phyloP scores from a whole-genome alignment of 2,329 filamentous ascomycete genomes.

The Apiospora marii region DNA sequence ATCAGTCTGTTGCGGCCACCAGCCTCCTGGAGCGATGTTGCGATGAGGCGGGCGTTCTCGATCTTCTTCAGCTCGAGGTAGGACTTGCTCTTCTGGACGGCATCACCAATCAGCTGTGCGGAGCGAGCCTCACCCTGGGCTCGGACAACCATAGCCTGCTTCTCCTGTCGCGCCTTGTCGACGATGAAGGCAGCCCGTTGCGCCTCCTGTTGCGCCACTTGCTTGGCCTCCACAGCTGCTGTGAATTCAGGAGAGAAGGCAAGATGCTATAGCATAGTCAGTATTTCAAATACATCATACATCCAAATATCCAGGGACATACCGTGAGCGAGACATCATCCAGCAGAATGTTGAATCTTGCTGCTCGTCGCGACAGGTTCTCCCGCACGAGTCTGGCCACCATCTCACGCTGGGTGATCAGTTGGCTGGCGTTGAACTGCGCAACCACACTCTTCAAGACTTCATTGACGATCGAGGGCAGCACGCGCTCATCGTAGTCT shows the following conservation, averaged over 20 bases:
- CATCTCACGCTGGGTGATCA: constrained; percentile 99
- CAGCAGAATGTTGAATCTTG: constrained; percentile 95
- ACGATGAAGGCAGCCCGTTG: constrained; percentile 97
- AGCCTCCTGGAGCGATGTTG: constrained; percentile 83
- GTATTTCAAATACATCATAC: not conserved
- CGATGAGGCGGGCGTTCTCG: constrained; percentile 92
- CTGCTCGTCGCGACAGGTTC: constrained; percentile 88
- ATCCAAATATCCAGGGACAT: constrained; percentile 43
- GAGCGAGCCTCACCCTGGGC: constrained; percentile 99
- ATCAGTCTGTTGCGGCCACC: constrained; percentile 93
- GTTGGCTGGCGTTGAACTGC: constrained; percentile 97
- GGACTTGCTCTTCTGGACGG: constrained; percentile 98
- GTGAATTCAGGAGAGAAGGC: constrained; percentile 79
- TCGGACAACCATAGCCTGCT: constrained; percentile 98
- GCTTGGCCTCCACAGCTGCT: constrained; percentile 76
- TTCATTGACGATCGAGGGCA: constrained; percentile 98
- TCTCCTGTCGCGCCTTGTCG: constrained; percentile 98
- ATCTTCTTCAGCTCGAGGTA: constrained; percentile 98
- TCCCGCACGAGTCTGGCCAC: constrained; percentile 91
- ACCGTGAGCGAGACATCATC: constrained; percentile 98
- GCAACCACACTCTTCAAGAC: constrained; percentile 98
- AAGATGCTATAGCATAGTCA: constrained; percentile 62
- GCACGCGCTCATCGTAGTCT: constrained; percentile 96
- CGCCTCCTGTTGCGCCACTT: constrained; percentile 87
- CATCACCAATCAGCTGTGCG: constrained; percentile 96